Conservation (phyloP, 768 basidiomycete genomes). For the Boletus reticuloceps region DNA sequence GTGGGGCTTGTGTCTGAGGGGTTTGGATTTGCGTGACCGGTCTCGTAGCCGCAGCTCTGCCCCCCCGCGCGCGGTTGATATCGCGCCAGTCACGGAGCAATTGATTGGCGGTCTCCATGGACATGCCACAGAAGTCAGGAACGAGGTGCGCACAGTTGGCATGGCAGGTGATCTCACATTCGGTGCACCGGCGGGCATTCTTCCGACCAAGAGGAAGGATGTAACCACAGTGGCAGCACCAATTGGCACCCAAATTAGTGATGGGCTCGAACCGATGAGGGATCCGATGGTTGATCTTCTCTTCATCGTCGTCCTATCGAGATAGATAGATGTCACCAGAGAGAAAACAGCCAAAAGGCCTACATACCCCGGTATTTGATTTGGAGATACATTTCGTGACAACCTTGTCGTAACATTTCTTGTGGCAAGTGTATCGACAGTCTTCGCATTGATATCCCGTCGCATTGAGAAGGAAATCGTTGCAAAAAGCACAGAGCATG, state of each 20-base stretch:
- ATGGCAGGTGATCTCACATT: slow-evolving; percentile 96
- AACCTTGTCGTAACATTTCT: slow-evolving; percentile 98
- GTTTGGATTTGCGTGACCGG: slow-evolving; percentile 33
- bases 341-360: slow-evolving; percentile 27
- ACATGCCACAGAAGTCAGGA: slow-evolving; percentile 99
- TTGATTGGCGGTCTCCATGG: slow-evolving; percentile 97
- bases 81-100: slow-evolving; percentile 87
- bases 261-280: slow-evolving; percentile 97
- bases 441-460: slow-evolving; percentile 99
- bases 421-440: slow-evolving; percentile 98
- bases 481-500: slow-evolving; percentile 97
- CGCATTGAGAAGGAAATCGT: slow-evolving; percentile 95
- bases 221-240: slow-evolving; percentile 99
- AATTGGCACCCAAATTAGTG: slow-evolving; percentile 96
- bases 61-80: slow-evolving; percentile 73
- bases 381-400: slow-evolving; percentile 99
- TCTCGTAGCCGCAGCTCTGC: slow-evolving; percentile 38
- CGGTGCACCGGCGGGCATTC: slow-evolving; percentile 92
- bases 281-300: slow-evolving; percentile 99
- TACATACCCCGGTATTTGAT: slow-evolving; percentile 81
- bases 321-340: slow-evolving; percentile 1
- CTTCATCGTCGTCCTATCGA: slow-evolving; percentile 86
- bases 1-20: slow-evolving; percentile 30
- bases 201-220: slow-evolving; percentile 97
- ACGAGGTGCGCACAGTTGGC: slow-evolving; percentile 97